Conservation (phyloP, 1,139 yeast genomes). For the Sugiyamaella grinbergsii region DNA sequence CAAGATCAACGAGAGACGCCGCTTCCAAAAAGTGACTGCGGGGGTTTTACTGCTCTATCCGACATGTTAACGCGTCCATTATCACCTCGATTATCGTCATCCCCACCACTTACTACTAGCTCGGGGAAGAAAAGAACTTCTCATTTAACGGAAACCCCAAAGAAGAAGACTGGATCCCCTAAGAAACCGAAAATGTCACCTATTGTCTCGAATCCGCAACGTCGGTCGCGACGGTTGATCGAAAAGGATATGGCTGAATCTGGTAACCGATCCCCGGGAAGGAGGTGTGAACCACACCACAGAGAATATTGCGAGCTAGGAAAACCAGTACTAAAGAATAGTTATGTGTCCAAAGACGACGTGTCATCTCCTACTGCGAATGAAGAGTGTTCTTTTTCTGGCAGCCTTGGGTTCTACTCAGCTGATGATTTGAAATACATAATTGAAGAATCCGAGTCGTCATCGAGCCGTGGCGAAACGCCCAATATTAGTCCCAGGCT, state of each 20-base stretch:
- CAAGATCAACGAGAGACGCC: no score
- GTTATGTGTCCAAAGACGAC: background rate
- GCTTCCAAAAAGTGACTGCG: no score
- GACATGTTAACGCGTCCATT: background rate
- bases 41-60: no score
- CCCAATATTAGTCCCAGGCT: background rate
- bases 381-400: background rate
- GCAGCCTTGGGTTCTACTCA: slow-evolving; percentile 32
- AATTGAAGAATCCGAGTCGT: slow-evolving; percentile 5
- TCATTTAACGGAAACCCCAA: background rate
- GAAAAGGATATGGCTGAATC: slow-evolving; percentile 26
- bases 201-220: slow-evolving; percentile 15
- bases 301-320: slow-evolving; percentile 23
- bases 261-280: slow-evolving; percentile 27
- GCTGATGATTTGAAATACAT: slow-evolving; percentile 27
- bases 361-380: background rate
- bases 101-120: background rate
- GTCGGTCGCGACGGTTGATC: slow-evolving; percentile 27
- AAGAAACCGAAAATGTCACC: slow-evolving; percentile 4
- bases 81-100: background rate
- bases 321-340: slow-evolving; percentile 26
- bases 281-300: slow-evolving; percentile 32
- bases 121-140: background rate
- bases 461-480: background rate
- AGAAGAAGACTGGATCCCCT: slow-evolving; percentile 1